A percentile compares a stretch with the other conserved stretches of the same genome.
phyloP scores from a whole-genome alignment of 2,329 filamentous ascomycete genomes.

The Anthostomella pinea region DNA sequence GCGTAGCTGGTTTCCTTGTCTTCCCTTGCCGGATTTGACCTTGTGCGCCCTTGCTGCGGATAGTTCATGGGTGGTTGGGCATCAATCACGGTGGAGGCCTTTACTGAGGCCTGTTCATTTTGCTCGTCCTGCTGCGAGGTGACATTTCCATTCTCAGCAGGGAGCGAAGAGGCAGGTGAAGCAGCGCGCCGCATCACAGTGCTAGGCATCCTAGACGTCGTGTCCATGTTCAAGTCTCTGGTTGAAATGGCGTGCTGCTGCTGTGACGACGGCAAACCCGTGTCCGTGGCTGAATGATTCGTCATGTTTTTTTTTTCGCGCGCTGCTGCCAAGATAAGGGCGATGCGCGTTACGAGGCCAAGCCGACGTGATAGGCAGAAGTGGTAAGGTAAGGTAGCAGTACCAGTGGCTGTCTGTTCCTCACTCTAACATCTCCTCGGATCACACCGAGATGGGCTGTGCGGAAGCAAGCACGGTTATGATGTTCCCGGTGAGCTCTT shows the following conservation, averaged over 20 bases:
- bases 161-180: conserved; percentile 17
- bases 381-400: no score
- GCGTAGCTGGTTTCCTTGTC: no score
- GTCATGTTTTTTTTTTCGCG: no score
- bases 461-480: no score
- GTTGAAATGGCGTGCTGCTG: conserved; percentile 34
- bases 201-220: conserved; percentile 15
- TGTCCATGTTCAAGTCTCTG: conserved; percentile 31
- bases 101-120: conserved; percentile 23
- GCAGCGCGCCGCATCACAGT: conserved; percentile 15
- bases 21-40: conserved; percentile 11
- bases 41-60: conserved; percentile 6
- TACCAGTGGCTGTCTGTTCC: no score
- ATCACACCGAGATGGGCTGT: no score
- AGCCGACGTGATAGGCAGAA: no score
- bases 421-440: no score
- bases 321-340: no score
- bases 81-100: conserved; percentile 26
- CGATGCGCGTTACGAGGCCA: no score
- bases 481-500: conserved; percentile 7
- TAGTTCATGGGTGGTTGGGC: conserved; percentile 26
- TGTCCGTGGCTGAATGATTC: no score
- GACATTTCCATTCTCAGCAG: conserved; percentile 23
- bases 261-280: no score
- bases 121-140: conserved; percentile 17